Evolutionary conservation across 2,329 filamentous ascomycete genomes (phyloP).

Genomic region (Cadophora sp.): DNA sequence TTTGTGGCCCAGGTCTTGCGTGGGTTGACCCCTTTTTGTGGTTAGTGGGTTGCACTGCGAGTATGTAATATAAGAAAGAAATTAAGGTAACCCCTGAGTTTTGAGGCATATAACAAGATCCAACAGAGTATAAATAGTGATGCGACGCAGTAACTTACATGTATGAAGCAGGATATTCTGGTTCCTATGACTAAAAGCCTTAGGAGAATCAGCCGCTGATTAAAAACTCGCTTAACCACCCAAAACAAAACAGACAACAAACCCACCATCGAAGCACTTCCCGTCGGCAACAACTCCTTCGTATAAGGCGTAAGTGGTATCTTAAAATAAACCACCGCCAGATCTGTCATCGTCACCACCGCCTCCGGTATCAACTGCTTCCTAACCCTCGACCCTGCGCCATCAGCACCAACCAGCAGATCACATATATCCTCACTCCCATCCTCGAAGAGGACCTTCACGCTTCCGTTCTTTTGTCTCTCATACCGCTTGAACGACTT

Average conservation of each 20-base stretch:
- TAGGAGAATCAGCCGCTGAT: conserved; percentile 13
- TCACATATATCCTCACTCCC: conserved; percentile 54
- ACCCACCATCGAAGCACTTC: conserved; percentile 37
- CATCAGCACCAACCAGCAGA: conserved; percentile 62
- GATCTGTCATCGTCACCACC: conserved; percentile 29
- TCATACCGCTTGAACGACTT: conserved; percentile 41
- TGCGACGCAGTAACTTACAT: conserved; percentile 29
- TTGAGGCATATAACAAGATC: too few species aligned
- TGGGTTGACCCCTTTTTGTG: conserved; percentile 34
- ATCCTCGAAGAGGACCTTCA: conserved; percentile 52
- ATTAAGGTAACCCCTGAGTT: too few species aligned
- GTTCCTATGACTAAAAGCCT: conserved; percentile 37
- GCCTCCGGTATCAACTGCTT: conserved; percentile 42
- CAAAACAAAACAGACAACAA: background rate
- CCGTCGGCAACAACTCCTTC: conserved; percentile 30
- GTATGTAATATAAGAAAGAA: too few species aligned
- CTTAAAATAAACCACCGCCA: conserved; percentile 43
- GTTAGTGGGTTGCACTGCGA: background rate
- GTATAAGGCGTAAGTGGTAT: conserved; percentile 40
- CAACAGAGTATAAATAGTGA: too few species aligned
- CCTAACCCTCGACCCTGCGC: conserved; percentile 57
- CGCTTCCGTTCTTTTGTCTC: conserved; percentile 39
- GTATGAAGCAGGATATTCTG: conserved; percentile 41
- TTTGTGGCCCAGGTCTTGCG: conserved; percentile 35
- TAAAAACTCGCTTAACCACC: background rate